Evolutionary conservation across 2,329 filamentous ascomycete species (phyloP).

Genomic region (Colletotrichum sidae): DNA sequence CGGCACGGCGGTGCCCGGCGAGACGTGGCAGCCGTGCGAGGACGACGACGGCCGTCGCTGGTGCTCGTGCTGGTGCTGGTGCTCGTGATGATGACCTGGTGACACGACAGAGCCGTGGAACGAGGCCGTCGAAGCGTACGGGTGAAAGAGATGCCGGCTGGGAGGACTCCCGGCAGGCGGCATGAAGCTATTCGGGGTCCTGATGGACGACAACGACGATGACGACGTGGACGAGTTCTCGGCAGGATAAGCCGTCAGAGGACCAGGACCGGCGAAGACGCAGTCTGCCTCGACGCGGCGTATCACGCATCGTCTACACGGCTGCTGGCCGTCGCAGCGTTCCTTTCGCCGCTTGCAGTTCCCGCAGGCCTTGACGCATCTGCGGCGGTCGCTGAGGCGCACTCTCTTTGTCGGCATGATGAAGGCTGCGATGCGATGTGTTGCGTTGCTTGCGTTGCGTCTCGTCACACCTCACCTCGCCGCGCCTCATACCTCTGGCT

Average conservation of each 20-base stretch:
- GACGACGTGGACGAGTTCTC: conserved; percentile 6
- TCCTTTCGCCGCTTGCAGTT: conserved; percentile 46
- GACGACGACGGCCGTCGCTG: neutral
- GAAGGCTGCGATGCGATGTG: no score
- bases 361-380: conserved; percentile 43
- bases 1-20: conserved; percentile 36
- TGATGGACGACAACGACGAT: neutral
- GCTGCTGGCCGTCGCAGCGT: conserved; percentile 44
- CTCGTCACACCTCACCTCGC: no score
- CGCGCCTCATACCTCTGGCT: no score
- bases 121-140: conserved; percentile 5
- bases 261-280: conserved; percentile 33
- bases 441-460: no score
- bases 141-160: conserved; percentile 9
- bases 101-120: conserved; percentile 1
- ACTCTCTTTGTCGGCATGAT: conserved; percentile 40
- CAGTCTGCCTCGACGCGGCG: conserved; percentile 41
- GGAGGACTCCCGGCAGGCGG: conserved; percentile 1
- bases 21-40: conserved; percentile 24
- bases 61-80: neutral
- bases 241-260: neutral
- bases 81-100: neutral
- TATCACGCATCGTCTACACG: conserved; percentile 42
- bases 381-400: conserved; percentile 40
- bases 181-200: conserved; percentile 4